A percentile compares a stretch with the other conserved stretches of the same genome.
phyloP scores from a whole-genome alignment of 129 eudicot species.

The Ambrosia trifida region DNA sequence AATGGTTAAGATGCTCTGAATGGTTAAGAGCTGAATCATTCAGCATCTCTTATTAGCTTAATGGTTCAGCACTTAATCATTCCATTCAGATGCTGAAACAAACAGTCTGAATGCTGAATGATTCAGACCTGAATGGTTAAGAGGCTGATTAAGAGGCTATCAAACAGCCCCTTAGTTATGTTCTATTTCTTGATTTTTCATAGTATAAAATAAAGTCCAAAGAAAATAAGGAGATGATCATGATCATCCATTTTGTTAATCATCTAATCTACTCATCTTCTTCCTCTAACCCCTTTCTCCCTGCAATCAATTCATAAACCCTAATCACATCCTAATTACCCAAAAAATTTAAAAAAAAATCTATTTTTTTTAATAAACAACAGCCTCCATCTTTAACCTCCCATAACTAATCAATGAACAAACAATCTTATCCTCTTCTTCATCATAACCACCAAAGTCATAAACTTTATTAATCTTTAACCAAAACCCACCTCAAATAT shows the following conservation, averaged over 20 bases:
- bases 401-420: conserved; percentile 21
- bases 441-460: not conserved
- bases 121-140: too few species aligned
- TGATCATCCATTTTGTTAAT: conserved; percentile 2
- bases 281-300: not conserved
- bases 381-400: conserved; percentile 25
- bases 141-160: too few species aligned
- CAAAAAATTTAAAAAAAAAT: conserved; percentile 9
- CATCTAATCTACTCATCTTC: conserved; percentile 11
- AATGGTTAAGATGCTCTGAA: too few species aligned
- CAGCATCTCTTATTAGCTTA: too few species aligned
- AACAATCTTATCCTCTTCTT: conserved; percentile 22
- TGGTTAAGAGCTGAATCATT: too few species aligned
- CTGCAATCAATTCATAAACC: conserved; percentile 25
- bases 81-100: too few species aligned
- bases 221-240: not conserved
- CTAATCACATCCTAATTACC: conserved; percentile 9
- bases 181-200: too few species aligned
- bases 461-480: conserved; percentile 1
- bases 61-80: too few species aligned
- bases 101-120: too few species aligned
- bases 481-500: conserved; percentile 20
- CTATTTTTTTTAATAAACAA: conserved; percentile 1
- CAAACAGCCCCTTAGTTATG: too few species aligned
- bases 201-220: not conserved